phyloP scores from a whole-genome alignment of 495 filamentous ascomycete genomes.

The Sordaria brevicollis region DNA sequence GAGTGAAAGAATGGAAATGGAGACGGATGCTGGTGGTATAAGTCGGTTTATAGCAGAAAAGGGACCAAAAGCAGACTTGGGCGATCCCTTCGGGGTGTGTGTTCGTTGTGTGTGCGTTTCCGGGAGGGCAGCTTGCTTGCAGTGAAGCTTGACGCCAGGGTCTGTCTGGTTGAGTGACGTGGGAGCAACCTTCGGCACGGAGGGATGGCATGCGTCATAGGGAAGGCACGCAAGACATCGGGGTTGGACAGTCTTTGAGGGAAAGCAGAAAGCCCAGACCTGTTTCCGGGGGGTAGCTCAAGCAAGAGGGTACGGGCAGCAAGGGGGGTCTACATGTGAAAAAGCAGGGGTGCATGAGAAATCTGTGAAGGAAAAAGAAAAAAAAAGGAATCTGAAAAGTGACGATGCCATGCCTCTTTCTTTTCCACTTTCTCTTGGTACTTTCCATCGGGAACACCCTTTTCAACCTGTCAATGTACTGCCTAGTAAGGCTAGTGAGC shows the following conservation, averaged over 20 bases:
- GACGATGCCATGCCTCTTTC: background rate
- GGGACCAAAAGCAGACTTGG: background rate
- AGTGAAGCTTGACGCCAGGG: background rate
- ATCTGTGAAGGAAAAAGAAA: background rate
- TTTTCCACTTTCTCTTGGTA: background rate
- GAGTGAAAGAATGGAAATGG: background rate
- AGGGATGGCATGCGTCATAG: conserved; percentile 13
- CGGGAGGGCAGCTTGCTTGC: background rate
- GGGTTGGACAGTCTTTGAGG: background rate
- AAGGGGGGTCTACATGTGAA: background rate
- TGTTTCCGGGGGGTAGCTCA: background rate
- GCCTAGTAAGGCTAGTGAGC: background rate
- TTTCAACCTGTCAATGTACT: background rate
- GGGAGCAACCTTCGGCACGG: background rate
- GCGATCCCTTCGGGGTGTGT: background rate
- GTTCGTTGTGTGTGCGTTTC: background rate
- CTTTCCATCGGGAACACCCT: background rate
- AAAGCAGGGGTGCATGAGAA: background rate
- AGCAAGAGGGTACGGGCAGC: background rate
- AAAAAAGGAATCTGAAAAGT: background rate
- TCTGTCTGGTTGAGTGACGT: conserved; percentile 1
- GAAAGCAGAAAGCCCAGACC: background rate
- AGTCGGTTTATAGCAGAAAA: conserved; percentile 7
- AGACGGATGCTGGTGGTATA: background rate
- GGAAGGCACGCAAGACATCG: conserved; percentile 2